These are phyloP conservation scores for Cornus suecica DNA, from an alignment of 148 eudicot genomes.

Conservation along the genomic window DNA sequence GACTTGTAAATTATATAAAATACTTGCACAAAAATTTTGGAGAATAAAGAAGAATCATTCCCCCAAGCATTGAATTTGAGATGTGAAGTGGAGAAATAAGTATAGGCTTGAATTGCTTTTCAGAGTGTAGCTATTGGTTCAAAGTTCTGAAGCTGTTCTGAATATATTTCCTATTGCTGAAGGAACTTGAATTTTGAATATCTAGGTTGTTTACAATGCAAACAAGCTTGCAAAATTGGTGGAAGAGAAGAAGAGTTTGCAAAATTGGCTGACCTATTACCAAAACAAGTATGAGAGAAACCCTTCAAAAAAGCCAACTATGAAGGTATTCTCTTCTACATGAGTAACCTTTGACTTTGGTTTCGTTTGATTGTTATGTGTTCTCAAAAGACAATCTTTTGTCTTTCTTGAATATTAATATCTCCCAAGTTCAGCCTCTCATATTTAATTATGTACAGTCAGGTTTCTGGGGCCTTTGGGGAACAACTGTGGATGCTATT, in stretches of 20 bases:
- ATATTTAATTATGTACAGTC: conserved; percentile 53
- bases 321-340: conserved; percentile 52
- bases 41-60: background rate
- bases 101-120: background rate
- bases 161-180: background rate
- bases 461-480: conserved; percentile 99
- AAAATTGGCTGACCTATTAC: conserved; percentile 78
- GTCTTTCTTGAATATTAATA: background rate
- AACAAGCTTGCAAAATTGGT: conserved; percentile 80
- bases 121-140: background rate
- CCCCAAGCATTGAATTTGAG: background rate
- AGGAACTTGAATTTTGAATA: conserved; percentile 5
- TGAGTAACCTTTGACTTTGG: background rate
- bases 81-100: background rate
- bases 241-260: conserved; percentile 61
- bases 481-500: conserved; percentile 75
- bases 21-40: background rate
- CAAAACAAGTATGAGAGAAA: conserved; percentile 74
- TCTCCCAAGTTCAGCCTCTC: conserved; percentile 17
- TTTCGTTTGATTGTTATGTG: background rate
- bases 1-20: background rate
- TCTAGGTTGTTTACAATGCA: conserved; percentile 84
- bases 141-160: background rate
- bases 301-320: conserved; percentile 56
- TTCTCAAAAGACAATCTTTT: background rate